Evolutionary conservation across 768 basidiomycete genomes (phyloP).

Genomic region (Agaricus blazei): DNA sequence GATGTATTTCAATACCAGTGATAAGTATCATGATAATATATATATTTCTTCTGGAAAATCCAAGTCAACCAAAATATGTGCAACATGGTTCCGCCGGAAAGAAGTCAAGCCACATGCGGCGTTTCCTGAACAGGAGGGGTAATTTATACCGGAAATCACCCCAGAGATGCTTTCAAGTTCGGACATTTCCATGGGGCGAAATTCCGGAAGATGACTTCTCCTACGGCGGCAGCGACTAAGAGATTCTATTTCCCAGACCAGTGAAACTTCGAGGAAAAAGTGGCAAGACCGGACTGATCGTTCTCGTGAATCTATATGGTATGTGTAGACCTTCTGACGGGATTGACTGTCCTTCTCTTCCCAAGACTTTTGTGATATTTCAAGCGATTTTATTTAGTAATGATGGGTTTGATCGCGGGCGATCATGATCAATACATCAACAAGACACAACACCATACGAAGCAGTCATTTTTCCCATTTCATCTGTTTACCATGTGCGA

Average conservation of each 20-base stretch:
- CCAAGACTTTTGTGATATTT: background rate
- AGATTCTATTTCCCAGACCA: background rate
- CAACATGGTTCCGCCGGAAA: no score
- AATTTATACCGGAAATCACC: no score
- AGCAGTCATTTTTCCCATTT: background rate
- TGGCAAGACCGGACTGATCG: background rate
- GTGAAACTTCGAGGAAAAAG: background rate
- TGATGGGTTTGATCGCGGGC: background rate
- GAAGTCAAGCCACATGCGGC: no score
- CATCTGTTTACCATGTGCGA: background rate
- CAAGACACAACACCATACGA: background rate
- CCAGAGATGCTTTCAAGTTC: no score
- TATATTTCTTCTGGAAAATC: no score
- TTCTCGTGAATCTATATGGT: background rate
- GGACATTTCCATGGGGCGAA: no score
- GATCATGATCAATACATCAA: background rate
- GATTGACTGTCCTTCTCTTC: background rate
- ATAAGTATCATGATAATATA: no score
- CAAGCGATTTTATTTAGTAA: background rate
- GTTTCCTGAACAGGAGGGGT: no score
- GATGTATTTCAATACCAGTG: no score
- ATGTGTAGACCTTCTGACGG: background rate
- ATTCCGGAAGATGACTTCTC: no score
- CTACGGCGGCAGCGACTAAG: no score
- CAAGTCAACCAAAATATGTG: no score